Conservation (phyloP, 2,329 filamentous ascomycete genomes). For the Epichloe baconii region DNA sequence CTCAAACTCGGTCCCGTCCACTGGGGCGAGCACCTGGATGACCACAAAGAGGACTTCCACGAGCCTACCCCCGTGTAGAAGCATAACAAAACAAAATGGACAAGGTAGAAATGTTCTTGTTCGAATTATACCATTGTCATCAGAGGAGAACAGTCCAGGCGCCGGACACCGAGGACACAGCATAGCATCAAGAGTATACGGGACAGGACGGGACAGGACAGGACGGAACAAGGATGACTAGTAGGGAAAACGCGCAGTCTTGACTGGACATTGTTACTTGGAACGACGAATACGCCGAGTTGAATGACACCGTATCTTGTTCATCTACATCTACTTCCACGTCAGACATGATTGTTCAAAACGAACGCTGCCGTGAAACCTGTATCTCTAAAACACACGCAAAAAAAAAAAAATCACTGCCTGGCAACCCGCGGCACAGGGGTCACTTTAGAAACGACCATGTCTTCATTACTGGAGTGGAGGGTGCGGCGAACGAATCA, state of each 20-base stretch:
- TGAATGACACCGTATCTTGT: no score
- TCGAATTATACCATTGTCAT: not conserved
- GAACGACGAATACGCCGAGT: no score
- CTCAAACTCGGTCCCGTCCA: conserved; percentile 53
- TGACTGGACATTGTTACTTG: no score
- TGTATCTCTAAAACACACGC: no score
- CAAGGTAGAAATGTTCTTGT: conserved; percentile 11
- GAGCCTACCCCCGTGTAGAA: conserved; percentile 22
- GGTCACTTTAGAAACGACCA: not conserved
- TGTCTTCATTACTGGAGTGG: not conserved
- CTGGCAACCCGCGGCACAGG: not conserved
- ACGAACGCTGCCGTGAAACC: no score
- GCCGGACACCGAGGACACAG: not conserved
- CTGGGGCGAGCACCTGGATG: conserved; percentile 46
- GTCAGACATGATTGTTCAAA: no score
- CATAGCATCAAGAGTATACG: not conserved
- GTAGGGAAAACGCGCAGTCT: no score
- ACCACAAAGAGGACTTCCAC: conserved; percentile 43
- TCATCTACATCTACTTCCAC: no score
- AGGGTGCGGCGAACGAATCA: not conserved
- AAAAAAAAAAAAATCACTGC: not conserved
- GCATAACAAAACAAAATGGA: conserved; percentile 15
- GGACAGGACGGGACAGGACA: not conserved
- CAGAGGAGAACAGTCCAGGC: not conserved
- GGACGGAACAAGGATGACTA: not conserved